Percentiles rank a stretch among this genome's conserved stretches.
Evolutionary conservation across 2,329 filamentous ascomycete genomes (phyloP).

Genomic region (Nothophaeocryptopus gaeumannii): DNA sequence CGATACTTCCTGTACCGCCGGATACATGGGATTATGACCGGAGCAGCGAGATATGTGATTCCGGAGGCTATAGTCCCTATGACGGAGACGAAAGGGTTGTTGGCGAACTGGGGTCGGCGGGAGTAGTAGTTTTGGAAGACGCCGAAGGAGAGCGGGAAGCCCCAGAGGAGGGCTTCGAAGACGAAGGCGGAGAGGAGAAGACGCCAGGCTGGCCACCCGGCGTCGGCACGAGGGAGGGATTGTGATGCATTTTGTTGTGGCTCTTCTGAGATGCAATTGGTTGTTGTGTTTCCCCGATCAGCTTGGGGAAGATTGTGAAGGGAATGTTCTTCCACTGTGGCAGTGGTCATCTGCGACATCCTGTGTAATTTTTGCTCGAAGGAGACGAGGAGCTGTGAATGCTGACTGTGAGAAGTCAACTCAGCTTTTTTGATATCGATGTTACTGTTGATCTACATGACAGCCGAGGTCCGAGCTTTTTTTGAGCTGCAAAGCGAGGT

Average conservation of each 20-base stretch:
- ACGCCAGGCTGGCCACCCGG: conserved; percentile 25
- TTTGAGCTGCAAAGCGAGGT: too few relatives aligned
- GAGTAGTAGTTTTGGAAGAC: conserved; percentile 70
- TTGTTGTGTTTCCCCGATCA: too few relatives aligned
- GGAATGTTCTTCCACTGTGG: too few relatives aligned
- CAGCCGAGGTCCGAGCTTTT: too few relatives aligned
- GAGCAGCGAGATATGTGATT: conserved; percentile 53
- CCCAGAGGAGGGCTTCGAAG: conserved; percentile 53
- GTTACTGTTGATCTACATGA: too few relatives aligned
- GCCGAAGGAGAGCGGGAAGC: conserved; percentile 60
- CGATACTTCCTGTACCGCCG: conserved; percentile 41
- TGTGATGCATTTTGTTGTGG: background rate
- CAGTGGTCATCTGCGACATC: too few relatives aligned
- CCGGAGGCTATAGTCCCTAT: conserved; percentile 64
- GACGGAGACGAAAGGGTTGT: conserved; percentile 54
- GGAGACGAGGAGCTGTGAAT: too few relatives aligned
- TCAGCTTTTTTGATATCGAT: too few relatives aligned
- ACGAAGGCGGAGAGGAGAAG: conserved; percentile 39
- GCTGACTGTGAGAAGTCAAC: too few relatives aligned
- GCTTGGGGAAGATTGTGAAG: too few relatives aligned
- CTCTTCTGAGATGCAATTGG: too few relatives aligned
- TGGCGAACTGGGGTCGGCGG: conserved; percentile 56
- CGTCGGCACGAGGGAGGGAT: conserved; percentile 23
- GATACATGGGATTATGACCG: conserved; percentile 50
- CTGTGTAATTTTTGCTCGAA: too few relatives aligned